Evolutionary conservation across 805 yeast genomes (phyloP).

Genomic region (Candida gorgasii): DNA sequence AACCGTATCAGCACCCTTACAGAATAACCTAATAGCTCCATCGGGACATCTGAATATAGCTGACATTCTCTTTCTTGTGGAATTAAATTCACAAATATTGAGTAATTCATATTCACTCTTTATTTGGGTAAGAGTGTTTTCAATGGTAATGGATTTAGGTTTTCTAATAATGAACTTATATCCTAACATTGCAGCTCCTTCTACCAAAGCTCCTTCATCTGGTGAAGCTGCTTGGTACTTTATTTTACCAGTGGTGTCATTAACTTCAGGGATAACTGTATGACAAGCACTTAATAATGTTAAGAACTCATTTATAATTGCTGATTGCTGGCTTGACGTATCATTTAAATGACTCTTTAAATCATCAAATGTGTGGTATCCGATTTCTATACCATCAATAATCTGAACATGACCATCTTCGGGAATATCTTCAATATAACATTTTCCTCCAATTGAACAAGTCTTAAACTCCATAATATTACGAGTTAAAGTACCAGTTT

Average conservation of each 20-base stretch:
- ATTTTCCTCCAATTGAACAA: slow-evolving; percentile 88
- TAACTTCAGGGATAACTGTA: slow-evolving; percentile 92
- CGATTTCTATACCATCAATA: slow-evolving; percentile 77
- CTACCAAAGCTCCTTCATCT: slow-evolving; percentile 97
- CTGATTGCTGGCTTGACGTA: slow-evolving; percentile 45
- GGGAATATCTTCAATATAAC: slow-evolving; percentile 86
- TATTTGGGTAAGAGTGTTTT: slow-evolving; percentile 45
- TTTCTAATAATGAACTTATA: slow-evolving; percentile 81
- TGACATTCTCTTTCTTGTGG: slow-evolving; percentile 97
- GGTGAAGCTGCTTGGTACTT: slow-evolving; percentile 99
- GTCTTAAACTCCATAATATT: slow-evolving; percentile 96
- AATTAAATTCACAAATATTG: slow-evolving; percentile 93
- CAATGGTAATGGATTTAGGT: slow-evolving; percentile 77
- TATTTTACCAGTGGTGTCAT: slow-evolving; percentile 56
- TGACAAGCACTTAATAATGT: slow-evolving; percentile 90
- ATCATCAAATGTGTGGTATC: slow-evolving; percentile 70
- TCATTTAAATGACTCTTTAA: slow-evolving; percentile 44
- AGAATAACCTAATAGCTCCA: slow-evolving; percentile 81
- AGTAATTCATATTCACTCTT: slow-evolving; percentile 69
- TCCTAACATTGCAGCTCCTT: slow-evolving; percentile 91
- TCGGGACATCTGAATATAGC: slow-evolving; percentile 94
- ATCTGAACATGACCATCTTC: slow-evolving; percentile 79
- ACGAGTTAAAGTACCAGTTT: slow-evolving; percentile 94
- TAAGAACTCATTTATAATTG: slow-evolving; percentile 70
- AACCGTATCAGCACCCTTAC: slow-evolving; percentile 98